These are phyloP conservation scores for Sclerotinia trifoliorum DNA, from an alignment of 2,329 filamentous ascomycete genomes.

Conservation along the genomic window DNA sequence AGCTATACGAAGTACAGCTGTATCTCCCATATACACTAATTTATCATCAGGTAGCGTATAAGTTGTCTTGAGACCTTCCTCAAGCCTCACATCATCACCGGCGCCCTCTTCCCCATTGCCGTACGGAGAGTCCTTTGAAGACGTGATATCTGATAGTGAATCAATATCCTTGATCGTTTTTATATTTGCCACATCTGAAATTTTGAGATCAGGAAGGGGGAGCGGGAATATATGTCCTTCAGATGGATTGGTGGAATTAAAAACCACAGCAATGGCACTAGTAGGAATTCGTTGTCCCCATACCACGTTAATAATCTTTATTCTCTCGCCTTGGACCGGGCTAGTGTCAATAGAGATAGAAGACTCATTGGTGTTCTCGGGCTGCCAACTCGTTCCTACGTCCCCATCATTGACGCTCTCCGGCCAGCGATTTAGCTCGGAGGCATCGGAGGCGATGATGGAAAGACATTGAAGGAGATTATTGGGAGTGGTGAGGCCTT, in stretches of 20 bases:
- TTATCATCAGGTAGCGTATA: constrained; percentile 21
- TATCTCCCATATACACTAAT: constrained; percentile 29
- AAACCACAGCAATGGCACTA: neutral
- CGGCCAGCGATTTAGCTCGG: constrained; percentile 62
- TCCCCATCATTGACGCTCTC: constrained; percentile 63
- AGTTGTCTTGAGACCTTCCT: constrained; percentile 26
- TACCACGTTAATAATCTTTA: neutral
- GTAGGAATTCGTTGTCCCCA: constrained; percentile 8
- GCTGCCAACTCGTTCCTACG: constrained; percentile 64
- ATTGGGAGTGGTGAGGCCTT: constrained; percentile 47
- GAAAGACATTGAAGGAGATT: constrained; percentile 62
- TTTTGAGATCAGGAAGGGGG: neutral
- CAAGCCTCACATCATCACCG: constrained; percentile 21
- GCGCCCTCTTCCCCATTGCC: neutral
- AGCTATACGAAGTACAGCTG: constrained; percentile 42
- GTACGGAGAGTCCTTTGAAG: neutral
- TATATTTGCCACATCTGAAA: neutral
- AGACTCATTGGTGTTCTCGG: constrained; percentile 32
- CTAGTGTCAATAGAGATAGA: constrained; percentile 4
- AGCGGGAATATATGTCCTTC: neutral
- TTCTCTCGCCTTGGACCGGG: neutral
- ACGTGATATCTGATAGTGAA: neutral
- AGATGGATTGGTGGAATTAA: neutral
- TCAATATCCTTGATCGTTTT: neutral
- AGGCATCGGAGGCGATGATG: constrained; percentile 45